Evolutionary conservation across 139 green algal species (phyloP).

Genomic region (Coelastrella sp.): DNA sequence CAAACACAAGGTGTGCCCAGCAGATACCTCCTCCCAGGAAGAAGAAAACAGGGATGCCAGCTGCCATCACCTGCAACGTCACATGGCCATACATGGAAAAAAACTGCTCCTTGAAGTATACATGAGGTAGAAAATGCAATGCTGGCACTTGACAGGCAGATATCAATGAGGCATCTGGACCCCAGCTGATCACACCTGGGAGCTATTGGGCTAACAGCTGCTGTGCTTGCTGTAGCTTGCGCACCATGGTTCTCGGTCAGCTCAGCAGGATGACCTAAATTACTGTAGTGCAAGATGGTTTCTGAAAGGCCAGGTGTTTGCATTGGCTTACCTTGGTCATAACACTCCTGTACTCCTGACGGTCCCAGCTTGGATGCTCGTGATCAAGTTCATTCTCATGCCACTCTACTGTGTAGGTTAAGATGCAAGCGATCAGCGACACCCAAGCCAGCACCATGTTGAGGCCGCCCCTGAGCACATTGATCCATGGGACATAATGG

Average conservation of each 20-base stretch:
- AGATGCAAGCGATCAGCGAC: slow-evolving; percentile 30
- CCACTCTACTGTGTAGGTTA: slow-evolving; percentile 48
- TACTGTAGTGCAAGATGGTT: no score
- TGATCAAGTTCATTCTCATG: slow-evolving; percentile 1
- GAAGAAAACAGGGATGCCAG: slow-evolving; percentile 42
- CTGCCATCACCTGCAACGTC: slow-evolving; percentile 39
- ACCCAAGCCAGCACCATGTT: slow-evolving; percentile 59
- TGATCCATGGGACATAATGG: slow-evolving; percentile 60
- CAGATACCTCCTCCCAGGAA: slow-evolving; percentile 30
- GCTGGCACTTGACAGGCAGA: no score
- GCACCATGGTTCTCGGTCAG: no score
- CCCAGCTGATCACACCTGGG: background rate
- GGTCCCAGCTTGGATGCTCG: slow-evolving; percentile 9
- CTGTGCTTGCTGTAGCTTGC: no score
- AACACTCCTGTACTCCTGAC: background rate
- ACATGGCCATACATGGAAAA: background rate
- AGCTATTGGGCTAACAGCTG: no score
- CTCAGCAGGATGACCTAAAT: no score
- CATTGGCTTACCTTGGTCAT: slow-evolving; percentile 26
- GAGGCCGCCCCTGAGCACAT: slow-evolving; percentile 56
- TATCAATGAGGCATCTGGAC: background rate
- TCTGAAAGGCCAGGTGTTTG: background rate
- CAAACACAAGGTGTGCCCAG: slow-evolving; percentile 45
- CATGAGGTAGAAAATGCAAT: background rate
- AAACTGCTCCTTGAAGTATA: background rate